Percentiles rank a stretch among this genome's conserved stretches.
phyloP scores from a whole-genome alignment of 208 protist genomes.

The Trypanosoma avium region DNA sequence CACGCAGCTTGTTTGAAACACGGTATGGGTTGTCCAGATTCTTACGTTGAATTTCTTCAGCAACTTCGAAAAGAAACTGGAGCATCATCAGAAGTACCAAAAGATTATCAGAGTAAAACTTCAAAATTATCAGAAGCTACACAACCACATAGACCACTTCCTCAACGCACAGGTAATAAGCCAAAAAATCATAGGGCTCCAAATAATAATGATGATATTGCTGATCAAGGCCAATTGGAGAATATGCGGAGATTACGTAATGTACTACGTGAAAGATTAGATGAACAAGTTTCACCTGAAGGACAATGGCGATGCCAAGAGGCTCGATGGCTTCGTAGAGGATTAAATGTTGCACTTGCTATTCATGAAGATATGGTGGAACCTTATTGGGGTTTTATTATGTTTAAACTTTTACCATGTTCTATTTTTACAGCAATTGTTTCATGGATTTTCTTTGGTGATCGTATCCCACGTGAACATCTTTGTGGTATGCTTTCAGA shows the following conservation, averaged over 20 bases:
- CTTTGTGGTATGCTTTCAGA: conserved; percentile 15
- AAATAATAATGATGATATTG: not conserved
- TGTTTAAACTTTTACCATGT: conserved; percentile 14
- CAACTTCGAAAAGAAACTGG: conserved; percentile 1
- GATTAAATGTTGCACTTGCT: not conserved
- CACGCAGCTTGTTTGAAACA: conserved; percentile 66
- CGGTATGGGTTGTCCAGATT: conserved; percentile 47
- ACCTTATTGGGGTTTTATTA: conserved; percentile 15
- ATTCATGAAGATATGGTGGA: not conserved
- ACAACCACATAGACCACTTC: too few relatives aligned
- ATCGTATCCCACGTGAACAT: conserved; percentile 26
- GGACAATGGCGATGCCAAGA: conserved; percentile 11
- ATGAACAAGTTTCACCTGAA: not conserved
- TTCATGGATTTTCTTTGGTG: conserved; percentile 28
- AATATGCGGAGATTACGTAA: conserved; percentile 35
- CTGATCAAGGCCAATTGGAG: conserved; percentile 29
- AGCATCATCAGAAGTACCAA: not conserved
- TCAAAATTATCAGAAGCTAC: too few relatives aligned
- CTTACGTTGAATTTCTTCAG: conserved; percentile 59
- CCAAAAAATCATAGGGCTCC: not conserved
- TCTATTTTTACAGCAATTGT: conserved; percentile 5
- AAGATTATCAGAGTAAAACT: not conserved
- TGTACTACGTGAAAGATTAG: conserved; percentile 25
- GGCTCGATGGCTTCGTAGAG: conserved; percentile 11
- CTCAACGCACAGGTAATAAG: not conserved